These are phyloP conservation scores for Phascolomyces articulosus DNA, from an alignment of 371 early-diverging fungal species.

Conservation along the genomic window DNA sequence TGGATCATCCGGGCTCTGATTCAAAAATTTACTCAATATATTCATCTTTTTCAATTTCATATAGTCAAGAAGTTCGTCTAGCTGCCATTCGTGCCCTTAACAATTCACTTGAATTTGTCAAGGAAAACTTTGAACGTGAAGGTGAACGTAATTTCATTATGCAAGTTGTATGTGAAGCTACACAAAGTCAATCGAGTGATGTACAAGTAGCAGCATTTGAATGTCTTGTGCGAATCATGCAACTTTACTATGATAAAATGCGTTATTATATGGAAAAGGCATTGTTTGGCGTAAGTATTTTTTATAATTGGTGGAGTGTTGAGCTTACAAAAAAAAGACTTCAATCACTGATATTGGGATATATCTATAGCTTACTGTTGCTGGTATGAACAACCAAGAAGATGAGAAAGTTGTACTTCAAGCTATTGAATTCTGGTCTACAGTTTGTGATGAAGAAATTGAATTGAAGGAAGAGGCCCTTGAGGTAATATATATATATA, in stretches of 20 bases:
- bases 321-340: not conserved
- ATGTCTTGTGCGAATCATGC: conserved; percentile 95
- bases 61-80: conserved; percentile 80
- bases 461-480: conserved; percentile 61
- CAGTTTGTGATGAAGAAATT: conserved; percentile 95
- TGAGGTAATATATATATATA: too few relatives aligned
- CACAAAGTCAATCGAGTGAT: conserved; percentile 73
- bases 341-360: too few relatives aligned
- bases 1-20: too few relatives aligned
- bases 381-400: conserved; percentile 78
- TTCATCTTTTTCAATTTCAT: not conserved
- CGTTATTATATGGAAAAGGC: conserved; percentile 93
- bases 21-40: too few relatives aligned
- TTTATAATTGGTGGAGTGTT: not conserved
- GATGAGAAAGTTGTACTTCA: conserved; percentile 90
- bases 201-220: conserved; percentile 91
- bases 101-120: conserved; percentile 93
- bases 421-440: conserved; percentile 99
- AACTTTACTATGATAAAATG: conserved; percentile 95
- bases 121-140: conserved; percentile 90
- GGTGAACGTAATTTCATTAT: conserved; percentile 96
- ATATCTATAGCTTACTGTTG: conserved; percentile 72
- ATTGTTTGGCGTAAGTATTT: conserved; percentile 77
- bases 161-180: conserved; percentile 97
- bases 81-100: conserved; percentile 89